These are phyloP conservation scores for Trichoderma endophyticum DNA, from an alignment of 2,329 filamentous ascomycete genomes.

Conservation along the genomic window DNA sequence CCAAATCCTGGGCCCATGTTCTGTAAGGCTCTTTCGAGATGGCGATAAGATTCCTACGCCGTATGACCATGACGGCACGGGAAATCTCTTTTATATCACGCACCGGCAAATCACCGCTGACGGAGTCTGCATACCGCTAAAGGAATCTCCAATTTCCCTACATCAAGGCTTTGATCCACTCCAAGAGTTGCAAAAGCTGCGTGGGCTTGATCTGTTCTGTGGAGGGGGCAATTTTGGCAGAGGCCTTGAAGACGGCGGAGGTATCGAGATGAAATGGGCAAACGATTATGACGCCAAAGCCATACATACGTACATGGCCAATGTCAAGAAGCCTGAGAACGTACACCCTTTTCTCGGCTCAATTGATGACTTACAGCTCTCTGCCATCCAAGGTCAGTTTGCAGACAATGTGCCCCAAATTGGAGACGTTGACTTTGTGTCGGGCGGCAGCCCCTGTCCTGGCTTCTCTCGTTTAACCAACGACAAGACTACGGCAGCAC, in stretches of 20 bases:
- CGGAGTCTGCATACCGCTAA: slow-evolving; percentile 35
- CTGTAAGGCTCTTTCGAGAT: slow-evolving; percentile 53
- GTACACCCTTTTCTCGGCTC: slow-evolving; percentile 65
- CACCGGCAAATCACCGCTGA: slow-evolving; percentile 28
- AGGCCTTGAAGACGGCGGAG: slow-evolving; percentile 69
- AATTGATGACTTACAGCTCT: slow-evolving; percentile 63
- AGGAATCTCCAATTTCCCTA: slow-evolving; percentile 35
- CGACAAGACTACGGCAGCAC: slow-evolving; percentile 51
- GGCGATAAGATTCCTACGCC: slow-evolving; percentile 53
- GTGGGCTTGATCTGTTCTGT: slow-evolving; percentile 70
- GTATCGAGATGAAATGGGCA: slow-evolving; percentile 61
- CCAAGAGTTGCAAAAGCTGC: slow-evolving; percentile 39
- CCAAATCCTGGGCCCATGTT: slow-evolving; percentile 54
- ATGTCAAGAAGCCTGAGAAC: slow-evolving; percentile 41
- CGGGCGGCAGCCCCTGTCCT: slow-evolving; percentile 73
- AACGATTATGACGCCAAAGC: slow-evolving; percentile 65
- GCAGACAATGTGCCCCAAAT: slow-evolving; percentile 49
- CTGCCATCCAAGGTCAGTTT: slow-evolving; percentile 52
- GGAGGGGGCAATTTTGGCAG: slow-evolving; percentile 75
- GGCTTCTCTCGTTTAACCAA: slow-evolving; percentile 67
- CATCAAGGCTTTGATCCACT: slow-evolving; percentile 55
- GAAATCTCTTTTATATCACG: slow-evolving; percentile 64
- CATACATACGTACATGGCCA: slow-evolving; percentile 72
- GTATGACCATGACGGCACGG: slow-evolving; percentile 63
- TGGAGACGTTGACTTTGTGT: slow-evolving; percentile 66